Base-by-base conservation (phyloP, 129 eudicot genomes). In the Solidago caesia region DNA sequence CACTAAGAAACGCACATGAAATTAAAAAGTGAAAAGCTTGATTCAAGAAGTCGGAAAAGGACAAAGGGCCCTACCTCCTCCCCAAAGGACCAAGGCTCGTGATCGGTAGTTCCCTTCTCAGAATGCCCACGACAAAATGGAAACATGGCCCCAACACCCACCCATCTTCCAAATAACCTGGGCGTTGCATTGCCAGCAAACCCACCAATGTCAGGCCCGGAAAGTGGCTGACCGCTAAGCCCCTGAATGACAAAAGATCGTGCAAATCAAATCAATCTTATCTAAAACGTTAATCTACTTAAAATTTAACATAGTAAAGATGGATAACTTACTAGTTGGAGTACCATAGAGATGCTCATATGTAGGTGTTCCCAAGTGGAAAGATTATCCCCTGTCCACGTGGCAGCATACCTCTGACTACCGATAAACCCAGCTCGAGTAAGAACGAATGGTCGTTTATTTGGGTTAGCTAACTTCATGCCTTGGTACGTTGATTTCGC, bases 281-380 rank as follows among this genome's bases (percentile, higher is more conserved):
- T 52, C 58, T 11, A 13, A 52, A 52, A 52, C 58, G 39, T 33
- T 33, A 33, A 33, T 33, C 39, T 33, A 33, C 3, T 33, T 33
- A 33, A 71, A 65, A 15, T 52, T 42, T 16, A 29, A 8, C 2
- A 15, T 62, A 6, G 45, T 33, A 62, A 62, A 62, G 29, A 61
- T 25, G 21, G 29, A 60, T 33, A 48, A 49, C 84, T 86, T 84
- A 94, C 98, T 89, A 94, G 84, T 88, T 94, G 98, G 73, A 94
- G 88, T 70, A 90, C 89, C 98, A 94, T 94, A 47, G 98, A 82
- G 75, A 94, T 85, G 76, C 98, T 90, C 97, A 94, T 94, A 64
- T 94, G 98, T 68, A 94, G 82, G 81, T 94, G 98, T 84, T 90
- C 97, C 98, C 98, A 90, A 25, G 98, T 88, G 4, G 98, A 94